These are phyloP conservation scores for Thelonectria olida DNA, from an alignment of 2,329 filamentous ascomycete genomes.

Conservation along the genomic window DNA sequence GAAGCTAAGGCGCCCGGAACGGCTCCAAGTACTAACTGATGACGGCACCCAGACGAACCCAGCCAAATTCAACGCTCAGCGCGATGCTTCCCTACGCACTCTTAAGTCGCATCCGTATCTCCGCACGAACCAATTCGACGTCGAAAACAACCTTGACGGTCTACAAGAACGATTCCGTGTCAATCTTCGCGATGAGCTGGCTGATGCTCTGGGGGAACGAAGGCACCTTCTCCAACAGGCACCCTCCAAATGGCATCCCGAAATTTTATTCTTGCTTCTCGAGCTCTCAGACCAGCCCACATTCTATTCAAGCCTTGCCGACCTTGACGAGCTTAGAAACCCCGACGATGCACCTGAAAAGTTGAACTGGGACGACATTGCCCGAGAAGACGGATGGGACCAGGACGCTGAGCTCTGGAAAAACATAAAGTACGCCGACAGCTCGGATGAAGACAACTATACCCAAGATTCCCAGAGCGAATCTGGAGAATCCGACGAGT, in stretches of 20 bases:
- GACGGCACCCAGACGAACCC: constrained; percentile 34
- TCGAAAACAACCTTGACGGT: constrained; percentile 71
- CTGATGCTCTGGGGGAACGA: constrained; percentile 71
- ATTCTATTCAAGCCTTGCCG: constrained; percentile 71
- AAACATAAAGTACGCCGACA: constrained; percentile 73
- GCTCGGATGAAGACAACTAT: constrained; percentile 63
- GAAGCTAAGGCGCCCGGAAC: too few relatives aligned
- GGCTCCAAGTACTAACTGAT: constrained; percentile 23
- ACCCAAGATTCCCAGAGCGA: constrained; percentile 51
- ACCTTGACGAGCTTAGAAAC: constrained; percentile 63
- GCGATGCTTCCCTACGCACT: constrained; percentile 59
- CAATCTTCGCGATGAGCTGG: constrained; percentile 80
- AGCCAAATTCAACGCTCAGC: constrained; percentile 53
- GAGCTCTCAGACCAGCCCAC: constrained; percentile 84
- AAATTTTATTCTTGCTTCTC: constrained; percentile 80
- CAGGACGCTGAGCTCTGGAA: constrained; percentile 75
- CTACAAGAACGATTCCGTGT: constrained; percentile 89
- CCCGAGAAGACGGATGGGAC: constrained; percentile 78
- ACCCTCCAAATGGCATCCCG: constrained; percentile 75
- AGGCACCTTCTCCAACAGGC: constrained; percentile 65
- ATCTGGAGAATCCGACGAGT: constrained; percentile 41
- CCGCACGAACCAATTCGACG: constrained; percentile 80
- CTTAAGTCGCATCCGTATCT: constrained; percentile 66
- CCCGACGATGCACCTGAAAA: constrained; percentile 54
- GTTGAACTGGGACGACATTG: constrained; percentile 82